Evolutionary conservation across 352 stramenopile species (phyloP).

Genomic region (Thraustochytrium striatum): DNA sequence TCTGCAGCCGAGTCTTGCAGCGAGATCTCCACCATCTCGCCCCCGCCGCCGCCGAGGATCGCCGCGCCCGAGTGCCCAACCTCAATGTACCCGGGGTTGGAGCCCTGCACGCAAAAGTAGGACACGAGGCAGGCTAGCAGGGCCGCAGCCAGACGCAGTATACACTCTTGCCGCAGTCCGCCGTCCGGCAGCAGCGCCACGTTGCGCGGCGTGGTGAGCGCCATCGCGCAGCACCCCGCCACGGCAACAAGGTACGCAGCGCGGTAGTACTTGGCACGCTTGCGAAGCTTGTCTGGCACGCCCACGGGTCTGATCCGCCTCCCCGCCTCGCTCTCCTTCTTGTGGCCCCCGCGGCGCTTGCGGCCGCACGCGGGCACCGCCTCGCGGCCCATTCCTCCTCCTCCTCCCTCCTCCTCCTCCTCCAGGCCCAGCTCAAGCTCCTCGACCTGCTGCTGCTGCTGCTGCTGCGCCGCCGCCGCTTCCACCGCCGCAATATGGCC

Average conservation of each 20-base stretch:
- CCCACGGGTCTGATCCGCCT: neutral
- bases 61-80: neutral
- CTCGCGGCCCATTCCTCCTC: too few species aligned
- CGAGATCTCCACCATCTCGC: neutral
- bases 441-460: neutral
- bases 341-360: neutral
- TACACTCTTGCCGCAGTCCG: neutral
- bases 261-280: neutral
- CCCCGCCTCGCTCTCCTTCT: neutral
- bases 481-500: neutral
- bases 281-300: neutral
- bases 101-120: constrained; percentile 27
- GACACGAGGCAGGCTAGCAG: neutral
- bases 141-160: neutral
- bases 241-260: neutral
- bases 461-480: neutral
- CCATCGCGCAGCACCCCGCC: neutral
- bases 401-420: too few species aligned
- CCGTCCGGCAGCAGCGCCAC: neutral
- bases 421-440: neutral
- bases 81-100: constrained; percentile 23
- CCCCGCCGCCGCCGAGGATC: too few species aligned
- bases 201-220: constrained; percentile 21
- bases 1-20: too few species aligned
- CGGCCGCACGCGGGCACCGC: too few species aligned